Base-by-base conservation (phyloP, 768 basidiomycete species). In the Hypholoma sublateritium region DNA sequence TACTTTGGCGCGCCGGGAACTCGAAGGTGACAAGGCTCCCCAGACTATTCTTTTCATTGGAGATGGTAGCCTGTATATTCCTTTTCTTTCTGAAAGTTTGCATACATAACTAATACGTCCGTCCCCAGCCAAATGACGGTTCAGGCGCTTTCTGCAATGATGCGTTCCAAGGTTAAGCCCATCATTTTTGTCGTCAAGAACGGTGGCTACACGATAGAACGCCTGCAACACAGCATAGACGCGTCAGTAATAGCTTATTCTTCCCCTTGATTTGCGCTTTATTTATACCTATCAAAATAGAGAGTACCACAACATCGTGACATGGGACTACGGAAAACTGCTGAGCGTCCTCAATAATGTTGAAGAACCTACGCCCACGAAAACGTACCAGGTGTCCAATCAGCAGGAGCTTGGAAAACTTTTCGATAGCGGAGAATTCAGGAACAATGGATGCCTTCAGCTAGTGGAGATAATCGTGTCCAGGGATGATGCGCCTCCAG, bases 111-210 rank as follows among this genome's bases (percentile, higher is more conserved):
- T 21, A 28, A 42, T 35, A n/a, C 5, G 11, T 7, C 5, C 4
- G 14, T 21, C 36, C 32, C 12, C 28, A 55, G 58, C 24, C 58
- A 59, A 59, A 54, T 59, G 47, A 59, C 53, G 6, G 58, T 48
- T 6, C 53, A 59, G 39, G 58, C 54, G 22, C 36, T 59, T 13
- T 59, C 58, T 21, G 19, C 45, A 24, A 49, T 59, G 32, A 59
- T 59, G 17, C 52, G 58, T 28, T 55, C 52, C 3, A 42, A 45
- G 17, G 44, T 59, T 14, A 50, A 55, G 28, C 53, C 58, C 21
- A 59, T 59, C 52, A 59, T 59, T 32, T 55, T 59, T 46, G 58
- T 59, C 42, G 21, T 59, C 21, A 49, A 39, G 41, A 59, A 59
- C 35, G 47, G 58, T 3, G 58, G 58, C 6, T 59, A 59, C 44